phyloP scores from a whole-genome alignment of 208 protist species.

The Leishmania tarentolae region DNA sequence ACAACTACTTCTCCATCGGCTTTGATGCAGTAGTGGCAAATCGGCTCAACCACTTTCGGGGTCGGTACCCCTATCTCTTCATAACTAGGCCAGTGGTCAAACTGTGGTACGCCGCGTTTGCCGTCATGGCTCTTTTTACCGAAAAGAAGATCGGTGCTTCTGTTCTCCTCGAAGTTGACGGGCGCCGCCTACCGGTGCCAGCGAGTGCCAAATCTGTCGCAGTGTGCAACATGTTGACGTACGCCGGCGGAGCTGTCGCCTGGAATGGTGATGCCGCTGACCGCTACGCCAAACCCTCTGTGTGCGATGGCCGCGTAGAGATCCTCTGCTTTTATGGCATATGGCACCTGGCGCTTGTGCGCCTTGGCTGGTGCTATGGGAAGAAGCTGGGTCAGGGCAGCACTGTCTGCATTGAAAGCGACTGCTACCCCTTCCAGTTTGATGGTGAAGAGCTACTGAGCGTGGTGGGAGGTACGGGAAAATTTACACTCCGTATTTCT shows the following conservation, averaged over 20 bases:
- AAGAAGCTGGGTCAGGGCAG: slow-evolving; percentile 53
- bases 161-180: slow-evolving; percentile 38
- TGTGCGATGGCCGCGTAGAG: slow-evolving; percentile 50
- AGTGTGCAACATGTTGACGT: slow-evolving; percentile 59
- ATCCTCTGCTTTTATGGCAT: slow-evolving; percentile 52
- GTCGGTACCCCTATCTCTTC: slow-evolving; percentile 40
- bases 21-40: slow-evolving; percentile 59
- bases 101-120: slow-evolving; percentile 68
- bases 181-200: slow-evolving; percentile 30
- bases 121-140: slow-evolving; percentile 36
- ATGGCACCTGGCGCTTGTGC: slow-evolving; percentile 56
- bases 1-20: slow-evolving; percentile 78
- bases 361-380: slow-evolving; percentile 46
- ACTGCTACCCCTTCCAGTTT: slow-evolving; percentile 41
- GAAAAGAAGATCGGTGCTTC: slow-evolving; percentile 19
- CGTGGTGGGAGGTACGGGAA: background rate
- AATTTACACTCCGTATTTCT: slow-evolving; percentile 4
- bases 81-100: slow-evolving; percentile 50
- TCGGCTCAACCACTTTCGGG: slow-evolving; percentile 42
- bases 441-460: slow-evolving; percentile 47
- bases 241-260: slow-evolving; percentile 55
- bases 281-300: slow-evolving; percentile 26
- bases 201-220: slow-evolving; percentile 51
- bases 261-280: slow-evolving; percentile 38
- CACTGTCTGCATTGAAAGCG: slow-evolving; percentile 31